Base-by-base conservation (phyloP, 345 rosid genomes). In the Acer saccharum region DNA sequence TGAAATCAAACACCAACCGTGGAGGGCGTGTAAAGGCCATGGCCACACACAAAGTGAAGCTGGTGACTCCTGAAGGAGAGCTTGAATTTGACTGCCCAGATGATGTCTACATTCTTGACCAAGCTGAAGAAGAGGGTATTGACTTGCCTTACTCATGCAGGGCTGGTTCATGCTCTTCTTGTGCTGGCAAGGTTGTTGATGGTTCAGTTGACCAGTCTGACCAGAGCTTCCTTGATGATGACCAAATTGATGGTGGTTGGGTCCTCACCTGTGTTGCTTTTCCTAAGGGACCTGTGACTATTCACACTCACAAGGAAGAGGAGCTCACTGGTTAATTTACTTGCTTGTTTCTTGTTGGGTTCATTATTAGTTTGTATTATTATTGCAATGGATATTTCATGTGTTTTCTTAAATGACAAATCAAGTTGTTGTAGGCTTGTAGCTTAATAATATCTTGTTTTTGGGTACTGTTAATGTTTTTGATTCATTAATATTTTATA, bases 71-170 rank as follows among this genome's bases (percentile, higher is more conserved):
- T 0, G 95, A 80, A 0, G 99, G 98, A 4, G 80, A 79, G 66
- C 21, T 64, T 41, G 94, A 82, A 67, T 17, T 94, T 16, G 83
- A 86, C 0, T 87, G 90, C 83, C 93, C 89, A 2, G 91, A 85
- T 10, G 94, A 90, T 68, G 64, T n/a, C 0, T 93, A 91, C 84
- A 84, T 93, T 70, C 87, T 96, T 1, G 99, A 96, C 85, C 76
- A 83, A 0, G 95, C 95, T 0, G 99, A 96, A 80, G 98, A 91
- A 52, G 6, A 10, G 1, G 99, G 97, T 1, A 41, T 93, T 9
- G 99, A 93, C 77, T 78, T 93, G 66, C 99, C 99, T 2, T 95
- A 91, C 95, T 95, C 98, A 0, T 95, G 99, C 90, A 85, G 99
- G 77, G 98, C 98, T 2, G 99, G 99, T 13, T 82, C 99, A 27